phyloP scores from a whole-genome alignment of 202 grass and related monocot genomes.

The Hordeum pubiflorum region DNA sequence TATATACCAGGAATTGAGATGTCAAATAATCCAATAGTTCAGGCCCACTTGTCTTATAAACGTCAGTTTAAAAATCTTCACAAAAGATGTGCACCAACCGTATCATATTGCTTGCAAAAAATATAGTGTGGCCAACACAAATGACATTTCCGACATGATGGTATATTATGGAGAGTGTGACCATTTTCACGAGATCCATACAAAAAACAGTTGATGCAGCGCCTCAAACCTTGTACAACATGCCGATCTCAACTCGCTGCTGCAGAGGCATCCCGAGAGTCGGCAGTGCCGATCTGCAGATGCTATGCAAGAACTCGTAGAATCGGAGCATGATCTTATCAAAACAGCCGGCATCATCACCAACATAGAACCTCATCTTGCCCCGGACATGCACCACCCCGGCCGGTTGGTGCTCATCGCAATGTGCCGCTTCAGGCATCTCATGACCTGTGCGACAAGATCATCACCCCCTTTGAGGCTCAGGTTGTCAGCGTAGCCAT shows the following conservation, averaged over 20 bases:
- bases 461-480: conserved; percentile 11
- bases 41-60: not conserved
- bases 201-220: too few relatives aligned
- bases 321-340: conserved; percentile 46
- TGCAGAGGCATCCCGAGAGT: conserved; percentile 43
- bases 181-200: too few relatives aligned
- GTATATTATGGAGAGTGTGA: too few relatives aligned
- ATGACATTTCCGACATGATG: too few relatives aligned
- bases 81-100: not conserved
- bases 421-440: conserved; percentile 16
- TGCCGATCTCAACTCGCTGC: conserved; percentile 59
- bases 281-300: conserved; percentile 47
- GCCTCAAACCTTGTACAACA: conserved; percentile 47
- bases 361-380: conserved; percentile 56
- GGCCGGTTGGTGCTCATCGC: not conserved
- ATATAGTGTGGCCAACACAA: too few relatives aligned
- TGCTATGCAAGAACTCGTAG: conserved; percentile 62
- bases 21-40: not conserved
- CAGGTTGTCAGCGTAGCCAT: conserved; percentile 47
- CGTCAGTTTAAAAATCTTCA: not conserved
- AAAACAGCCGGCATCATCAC: conserved; percentile 35
- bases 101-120: too few relatives aligned
- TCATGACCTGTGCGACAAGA: conserved; percentile 32
- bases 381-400: conserved; percentile 48
- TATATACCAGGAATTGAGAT: too few relatives aligned